Percentiles rank a stretch among this genome's conserved stretches.
Evolutionary conservation across 2,329 filamentous ascomycete species (phyloP).

Genomic region (Dactylellina cionopaga): DNA sequence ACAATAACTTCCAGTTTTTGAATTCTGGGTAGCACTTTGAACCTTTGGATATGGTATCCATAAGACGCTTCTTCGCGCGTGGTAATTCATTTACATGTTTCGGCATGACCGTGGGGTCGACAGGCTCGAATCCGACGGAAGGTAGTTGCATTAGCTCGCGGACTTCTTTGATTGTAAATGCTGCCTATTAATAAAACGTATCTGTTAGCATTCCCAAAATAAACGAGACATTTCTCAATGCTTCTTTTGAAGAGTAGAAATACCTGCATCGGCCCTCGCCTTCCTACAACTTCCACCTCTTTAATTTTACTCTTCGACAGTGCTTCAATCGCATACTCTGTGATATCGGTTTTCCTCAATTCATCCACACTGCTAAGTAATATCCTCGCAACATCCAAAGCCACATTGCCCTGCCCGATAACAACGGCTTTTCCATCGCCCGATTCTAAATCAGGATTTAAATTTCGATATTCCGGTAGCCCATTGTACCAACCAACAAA

Average conservation of each 20-base stretch:
- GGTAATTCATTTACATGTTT: conserved; percentile 77
- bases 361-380: conserved; percentile 78
- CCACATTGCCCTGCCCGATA: conserved; percentile 95
- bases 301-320: conserved; percentile 78
- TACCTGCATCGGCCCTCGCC: conserved; percentile 88
- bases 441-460: conserved; percentile 76
- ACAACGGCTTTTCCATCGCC: conserved; percentile 82
- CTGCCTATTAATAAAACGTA: conserved; percentile 65
- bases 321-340: conserved; percentile 79
- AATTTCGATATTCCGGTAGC: conserved; percentile 78
- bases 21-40: conserved; percentile 51
- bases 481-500: conserved; percentile 99
- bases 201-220: background rate
- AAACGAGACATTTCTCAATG: background rate
- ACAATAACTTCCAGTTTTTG: conserved; percentile 85
- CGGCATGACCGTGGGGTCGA: conserved; percentile 71
- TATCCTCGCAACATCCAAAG: conserved; percentile 89
- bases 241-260: background rate
- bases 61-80: conserved; percentile 74
- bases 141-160: conserved; percentile 85
- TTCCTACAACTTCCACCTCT: conserved; percentile 85
- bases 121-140: conserved; percentile 75
- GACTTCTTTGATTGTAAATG: conserved; percentile 94
- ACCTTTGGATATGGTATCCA: conserved; percentile 60
- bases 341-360: conserved; percentile 85